Conservation (phyloP, 164 flowering plant species). For the Cinnamomum chago region DNA sequence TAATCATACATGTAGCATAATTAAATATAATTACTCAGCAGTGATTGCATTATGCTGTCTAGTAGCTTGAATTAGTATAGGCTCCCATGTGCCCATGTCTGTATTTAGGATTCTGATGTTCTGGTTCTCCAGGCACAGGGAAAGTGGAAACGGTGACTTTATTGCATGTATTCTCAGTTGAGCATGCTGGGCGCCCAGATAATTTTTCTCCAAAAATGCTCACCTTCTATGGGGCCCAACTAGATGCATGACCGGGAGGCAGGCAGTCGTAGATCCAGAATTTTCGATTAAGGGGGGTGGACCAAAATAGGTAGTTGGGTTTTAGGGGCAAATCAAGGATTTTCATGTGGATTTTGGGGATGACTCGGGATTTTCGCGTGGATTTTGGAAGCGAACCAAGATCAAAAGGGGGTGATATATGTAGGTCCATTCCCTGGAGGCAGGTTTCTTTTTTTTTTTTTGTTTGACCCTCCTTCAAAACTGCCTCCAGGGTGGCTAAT, state of each 20-base stretch:
- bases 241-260: no score
- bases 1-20: constrained; percentile 31
- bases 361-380: not conserved
- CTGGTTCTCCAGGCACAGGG: not conserved
- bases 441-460: no score
- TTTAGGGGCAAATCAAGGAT: not conserved
- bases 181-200: not conserved
- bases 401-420: no score
- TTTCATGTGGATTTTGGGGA: not conserved
- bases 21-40: constrained; percentile 28
- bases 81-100: constrained; percentile 3
- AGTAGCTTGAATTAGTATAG: not conserved
- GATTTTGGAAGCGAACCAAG: no score
- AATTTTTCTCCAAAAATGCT: not conserved
- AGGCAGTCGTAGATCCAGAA: no score
- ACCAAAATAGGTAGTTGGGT: not conserved
- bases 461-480: no score
- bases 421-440: no score
- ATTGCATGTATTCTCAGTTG: not conserved
- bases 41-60: not conserved
- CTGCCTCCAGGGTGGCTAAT: no score
- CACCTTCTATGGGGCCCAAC: not conserved
- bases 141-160: not conserved
- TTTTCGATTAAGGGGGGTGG: not conserved
- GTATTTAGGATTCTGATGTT: not conserved